Evolutionary conservation across 805 yeast species (phyloP).

Genomic region (Metschnikowia noctiluminum): DNA sequence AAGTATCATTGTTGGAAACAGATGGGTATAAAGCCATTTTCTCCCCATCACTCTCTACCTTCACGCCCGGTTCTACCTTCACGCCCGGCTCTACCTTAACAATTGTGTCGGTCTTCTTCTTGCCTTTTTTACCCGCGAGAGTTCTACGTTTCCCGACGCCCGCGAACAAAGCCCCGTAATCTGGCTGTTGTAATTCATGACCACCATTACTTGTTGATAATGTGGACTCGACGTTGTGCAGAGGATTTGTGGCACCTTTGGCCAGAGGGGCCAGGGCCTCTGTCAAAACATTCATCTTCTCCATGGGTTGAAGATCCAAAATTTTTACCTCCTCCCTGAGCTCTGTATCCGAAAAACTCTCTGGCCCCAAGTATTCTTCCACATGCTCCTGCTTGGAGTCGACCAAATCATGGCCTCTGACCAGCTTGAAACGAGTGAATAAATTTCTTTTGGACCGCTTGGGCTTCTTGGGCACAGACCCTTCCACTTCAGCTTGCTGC

Average conservation of each 20-base stretch:
- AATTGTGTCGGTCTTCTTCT: slow-evolving; percentile 23
- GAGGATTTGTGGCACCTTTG: neutral
- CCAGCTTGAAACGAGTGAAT: slow-evolving; percentile 37
- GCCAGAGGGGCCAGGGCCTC: neutral
- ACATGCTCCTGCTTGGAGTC: slow-evolving; percentile 1
- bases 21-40: slow-evolving; percentile 6
- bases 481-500: slow-evolving; percentile 3
- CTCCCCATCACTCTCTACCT: slow-evolving; percentile 15
- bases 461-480: slow-evolving; percentile 22
- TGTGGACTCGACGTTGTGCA: slow-evolving; percentile 8
- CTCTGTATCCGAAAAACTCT: neutral
- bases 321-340: neutral
- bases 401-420: slow-evolving; percentile 6
- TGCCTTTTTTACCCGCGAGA: slow-evolving; percentile 23
- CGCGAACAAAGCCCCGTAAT: slow-evolving; percentile 43
- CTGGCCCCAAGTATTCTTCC: neutral
- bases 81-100: slow-evolving; percentile 18
- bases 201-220: slow-evolving; percentile 7
- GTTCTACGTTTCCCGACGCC: slow-evolving; percentile 40
- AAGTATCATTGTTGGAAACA: slow-evolving; percentile 16
- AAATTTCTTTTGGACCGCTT: slow-evolving; percentile 34
- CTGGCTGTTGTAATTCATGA: slow-evolving; percentile 26
- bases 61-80: slow-evolving; percentile 22
- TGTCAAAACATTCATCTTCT: neutral
- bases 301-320: neutral